phyloP scores from a whole-genome alignment of 2,329 filamentous ascomycete species.

The Apiospora sp. region DNA sequence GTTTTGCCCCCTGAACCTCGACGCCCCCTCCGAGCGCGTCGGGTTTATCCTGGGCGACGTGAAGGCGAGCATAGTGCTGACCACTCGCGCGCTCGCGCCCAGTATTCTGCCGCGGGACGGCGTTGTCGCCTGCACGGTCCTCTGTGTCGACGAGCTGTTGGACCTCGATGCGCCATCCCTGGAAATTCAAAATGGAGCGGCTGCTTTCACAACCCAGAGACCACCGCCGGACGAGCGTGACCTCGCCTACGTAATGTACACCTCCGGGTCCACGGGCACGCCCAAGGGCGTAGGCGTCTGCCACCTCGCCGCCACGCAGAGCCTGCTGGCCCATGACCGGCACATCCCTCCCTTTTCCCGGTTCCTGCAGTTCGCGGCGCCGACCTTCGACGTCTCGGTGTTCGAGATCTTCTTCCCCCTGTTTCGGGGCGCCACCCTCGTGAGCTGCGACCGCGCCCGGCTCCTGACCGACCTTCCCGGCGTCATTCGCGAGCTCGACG shows the following conservation, averaged over 20 bases:
- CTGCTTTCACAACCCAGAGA: too few species aligned
- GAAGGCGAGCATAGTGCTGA: slow-evolving; percentile 72
- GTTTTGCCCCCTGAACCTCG: slow-evolving; percentile 84
- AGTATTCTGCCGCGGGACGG: slow-evolving; percentile 46
- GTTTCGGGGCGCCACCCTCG: slow-evolving; percentile 75
- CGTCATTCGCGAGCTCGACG: slow-evolving; percentile 68
- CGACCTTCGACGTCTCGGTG: slow-evolving; percentile 93
- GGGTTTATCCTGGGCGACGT: slow-evolving; percentile 85
- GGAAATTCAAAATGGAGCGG: too few species aligned
- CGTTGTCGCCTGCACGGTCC: not conserved
- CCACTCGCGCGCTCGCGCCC: slow-evolving; percentile 57
- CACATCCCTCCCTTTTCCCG: slow-evolving; percentile 79
- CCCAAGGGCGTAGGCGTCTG: slow-evolving; percentile 89
- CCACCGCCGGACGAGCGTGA: slow-evolving; percentile 45
- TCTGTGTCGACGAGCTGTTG: slow-evolving; percentile 24
- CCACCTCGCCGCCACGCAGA: slow-evolving; percentile 82
- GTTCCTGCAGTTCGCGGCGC: slow-evolving; percentile 91
- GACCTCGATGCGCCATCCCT: too few species aligned
- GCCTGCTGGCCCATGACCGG: slow-evolving; percentile 79
- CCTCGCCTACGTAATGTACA: slow-evolving; percentile 92
- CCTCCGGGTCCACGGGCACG: slow-evolving; percentile 86
- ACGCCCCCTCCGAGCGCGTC: slow-evolving; percentile 79
- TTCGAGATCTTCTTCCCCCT: slow-evolving; percentile 95
- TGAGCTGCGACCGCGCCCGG: slow-evolving; percentile 71
- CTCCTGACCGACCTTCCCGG: slow-evolving; percentile 80